Evolutionary conservation across 441 rosid genomes (phyloP), one percentile per base, ranked within the genome.

Genomic region (Bruguiera hainesii): DNA sequence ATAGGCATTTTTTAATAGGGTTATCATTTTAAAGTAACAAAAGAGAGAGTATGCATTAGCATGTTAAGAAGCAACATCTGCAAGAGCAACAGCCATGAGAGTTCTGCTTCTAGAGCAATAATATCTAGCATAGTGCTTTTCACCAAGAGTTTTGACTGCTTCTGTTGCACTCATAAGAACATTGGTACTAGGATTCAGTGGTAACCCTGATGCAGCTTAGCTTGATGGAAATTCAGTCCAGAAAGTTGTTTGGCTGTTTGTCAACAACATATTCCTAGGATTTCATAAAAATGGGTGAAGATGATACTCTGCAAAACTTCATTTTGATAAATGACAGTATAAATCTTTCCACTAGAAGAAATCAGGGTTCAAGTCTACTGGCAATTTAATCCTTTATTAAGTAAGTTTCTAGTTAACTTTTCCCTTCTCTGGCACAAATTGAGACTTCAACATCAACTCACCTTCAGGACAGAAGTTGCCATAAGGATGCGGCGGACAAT

Each of bases 401-500:
- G 13, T 20, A 4, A 2, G 26, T 21, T 13, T 25, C 23, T n/a
- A 53, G 25, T 61, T 11, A 31, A 23, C 52, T 46, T 21, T 26
- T 56, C 28, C 18, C 26, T 64, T 20, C 48, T n/a, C 30, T 23
- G 42, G 21, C 20, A 29, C 19, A 49, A 5, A 42, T 15, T 37
- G 30, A 20, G 56, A 58, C 62, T 46, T 56, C 53, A 71, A 57
- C 49, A 21, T 56, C 28, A 61, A 82, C 83, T 87, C 69, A 77
- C 99, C 93, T 90, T 91, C 77, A 95, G 97, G 53, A 95, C 97
- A 73, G 98, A 91, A 39, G 99, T 86, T n/a, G 96, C 99, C 99
- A 87, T 86, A 26, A 91, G 93, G 70, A 91, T 95, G 73, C 97
- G 87, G 42, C 96, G 94, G 71, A 89, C 82, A 62, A 94, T 87